phyloP scores from a whole-genome alignment of 176 grass and related monocot species.

The Stipa capillata region DNA sequence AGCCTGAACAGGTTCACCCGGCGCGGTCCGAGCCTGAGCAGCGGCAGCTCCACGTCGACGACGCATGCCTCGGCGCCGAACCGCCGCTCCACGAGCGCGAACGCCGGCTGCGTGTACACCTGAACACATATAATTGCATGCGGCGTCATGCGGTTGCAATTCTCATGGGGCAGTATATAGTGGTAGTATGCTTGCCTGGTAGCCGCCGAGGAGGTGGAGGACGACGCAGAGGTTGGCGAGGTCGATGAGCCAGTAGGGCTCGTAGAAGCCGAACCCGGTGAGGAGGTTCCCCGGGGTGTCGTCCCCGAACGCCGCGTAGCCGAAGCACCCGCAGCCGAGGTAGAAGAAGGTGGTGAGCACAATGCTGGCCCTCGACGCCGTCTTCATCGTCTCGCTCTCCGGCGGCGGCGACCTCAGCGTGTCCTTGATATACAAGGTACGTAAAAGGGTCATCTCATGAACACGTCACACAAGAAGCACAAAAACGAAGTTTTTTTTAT shows the following conservation, averaged over 20 bases:
- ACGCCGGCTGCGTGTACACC: constrained; percentile 62
- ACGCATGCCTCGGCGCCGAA: background rate
- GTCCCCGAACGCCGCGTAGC: constrained; percentile 88
- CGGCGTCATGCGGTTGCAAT: background rate
- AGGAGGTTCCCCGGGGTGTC: constrained; percentile 75
- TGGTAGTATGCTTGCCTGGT: constrained; percentile 42
- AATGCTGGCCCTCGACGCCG: constrained; percentile 39
- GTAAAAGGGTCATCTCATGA: no score
- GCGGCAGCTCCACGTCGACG: constrained; percentile 27
- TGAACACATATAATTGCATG: background rate
- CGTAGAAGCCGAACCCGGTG: constrained; percentile 80
- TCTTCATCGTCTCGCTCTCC: constrained; percentile 79
- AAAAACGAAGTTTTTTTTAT: no score
- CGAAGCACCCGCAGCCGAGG: constrained; percentile 67
- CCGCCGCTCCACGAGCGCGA: constrained; percentile 34
- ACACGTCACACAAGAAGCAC: no score
- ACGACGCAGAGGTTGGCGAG: constrained; percentile 59
- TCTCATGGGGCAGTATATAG: background rate
- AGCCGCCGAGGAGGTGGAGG: constrained; percentile 70
- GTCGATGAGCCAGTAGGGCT: constrained; percentile 91
- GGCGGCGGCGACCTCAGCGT: constrained; percentile 59
- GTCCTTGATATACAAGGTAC: constrained; percentile 49
- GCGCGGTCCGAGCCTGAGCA: constrained; percentile 6
- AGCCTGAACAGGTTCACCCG: constrained; percentile 38
- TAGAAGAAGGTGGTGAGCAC: constrained; percentile 71